Evolutionary conservation across 768 basidiomycete species (phyloP).

Genomic region (Termitomyces sp.): DNA sequence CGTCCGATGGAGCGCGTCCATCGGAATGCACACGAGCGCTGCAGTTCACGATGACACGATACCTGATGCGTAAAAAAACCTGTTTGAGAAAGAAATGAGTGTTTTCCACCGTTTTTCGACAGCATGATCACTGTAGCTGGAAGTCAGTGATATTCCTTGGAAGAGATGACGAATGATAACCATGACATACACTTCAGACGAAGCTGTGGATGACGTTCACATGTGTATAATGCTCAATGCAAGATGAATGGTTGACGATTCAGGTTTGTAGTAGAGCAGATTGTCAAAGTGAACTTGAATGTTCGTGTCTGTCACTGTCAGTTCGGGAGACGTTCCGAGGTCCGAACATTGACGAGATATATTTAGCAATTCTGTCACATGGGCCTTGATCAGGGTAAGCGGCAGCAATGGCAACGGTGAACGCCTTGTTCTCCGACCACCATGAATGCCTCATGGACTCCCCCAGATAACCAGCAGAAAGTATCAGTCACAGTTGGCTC

Average conservation of each 20-base stretch:
- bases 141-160: background rate
- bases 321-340: background rate
- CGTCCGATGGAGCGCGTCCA: background rate
- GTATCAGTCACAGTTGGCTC: constrained; percentile 51
- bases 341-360: background rate
- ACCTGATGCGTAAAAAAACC: background rate
- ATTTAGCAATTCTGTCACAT: constrained; percentile 4
- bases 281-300: too few relatives aligned
- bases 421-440: constrained; percentile 28
- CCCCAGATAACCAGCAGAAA: constrained; percentile 52
- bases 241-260: too few relatives aligned
- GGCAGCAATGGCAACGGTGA: background rate
- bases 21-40: background rate
- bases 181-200: too few relatives aligned
- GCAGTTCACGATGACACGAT: background rate
- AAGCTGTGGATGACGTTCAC: too few relatives aligned
- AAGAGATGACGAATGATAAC: too few relatives aligned
- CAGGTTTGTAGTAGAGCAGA: too few relatives aligned
- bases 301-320: too few relatives aligned
- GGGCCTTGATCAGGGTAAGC: background rate
- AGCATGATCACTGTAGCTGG: background rate
- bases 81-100: background rate
- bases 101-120: background rate
- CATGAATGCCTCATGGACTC: constrained; percentile 52
- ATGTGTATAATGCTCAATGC: too few relatives aligned